These are phyloP conservation scores for Alloascoidea africana DNA, from an alignment of 805 yeast species.

Conservation along the genomic window DNA sequence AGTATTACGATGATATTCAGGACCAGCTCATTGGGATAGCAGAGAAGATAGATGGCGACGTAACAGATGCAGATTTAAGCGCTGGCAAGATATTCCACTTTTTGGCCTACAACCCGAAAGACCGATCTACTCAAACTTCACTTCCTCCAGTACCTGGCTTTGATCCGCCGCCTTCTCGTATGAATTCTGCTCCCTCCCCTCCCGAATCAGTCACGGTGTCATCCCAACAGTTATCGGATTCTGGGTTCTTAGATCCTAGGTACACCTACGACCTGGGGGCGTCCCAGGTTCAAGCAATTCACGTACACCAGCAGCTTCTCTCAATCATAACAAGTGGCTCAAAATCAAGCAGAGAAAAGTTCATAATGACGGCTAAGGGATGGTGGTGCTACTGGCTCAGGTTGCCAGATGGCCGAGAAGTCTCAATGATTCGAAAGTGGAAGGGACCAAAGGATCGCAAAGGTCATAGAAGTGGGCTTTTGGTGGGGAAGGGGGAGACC, in stretches of 20 bases:
- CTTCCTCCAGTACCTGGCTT: background rate
- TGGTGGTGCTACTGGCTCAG: constrained; percentile 1
- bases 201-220: no score
- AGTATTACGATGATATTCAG: background rate
- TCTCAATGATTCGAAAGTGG: background rate
- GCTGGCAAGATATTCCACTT: background rate
- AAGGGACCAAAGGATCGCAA: background rate
- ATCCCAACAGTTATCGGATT: no score
- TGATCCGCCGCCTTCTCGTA: background rate
- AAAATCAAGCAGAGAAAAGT: background rate
- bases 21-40: background rate
- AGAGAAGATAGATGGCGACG: background rate
- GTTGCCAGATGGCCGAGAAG: background rate
- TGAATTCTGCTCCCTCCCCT: no score
- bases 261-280: background rate
- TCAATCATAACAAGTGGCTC: background rate
- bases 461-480: background rate
- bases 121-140: background rate
- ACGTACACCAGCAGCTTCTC: background rate
- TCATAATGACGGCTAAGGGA: background rate
- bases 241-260: background rate
- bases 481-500: no score
- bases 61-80: background rate
- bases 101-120: background rate
- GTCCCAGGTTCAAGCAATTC: background rate